Evolutionary conservation across 768 basidiomycete genomes (phyloP).

Genomic region (Russula sp.): DNA sequence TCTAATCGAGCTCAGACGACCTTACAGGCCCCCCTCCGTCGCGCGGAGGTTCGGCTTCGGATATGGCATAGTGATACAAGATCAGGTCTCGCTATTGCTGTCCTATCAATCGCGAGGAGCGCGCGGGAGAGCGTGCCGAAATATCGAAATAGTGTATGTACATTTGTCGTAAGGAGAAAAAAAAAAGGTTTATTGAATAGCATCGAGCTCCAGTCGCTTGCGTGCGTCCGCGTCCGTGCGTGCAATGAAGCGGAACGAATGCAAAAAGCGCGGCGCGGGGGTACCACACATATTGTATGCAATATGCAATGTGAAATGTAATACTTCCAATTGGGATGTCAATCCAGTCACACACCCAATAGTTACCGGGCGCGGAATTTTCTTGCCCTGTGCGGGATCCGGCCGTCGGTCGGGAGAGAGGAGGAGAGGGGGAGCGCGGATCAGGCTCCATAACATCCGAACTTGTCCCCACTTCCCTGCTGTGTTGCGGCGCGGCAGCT

Average conservation of each 20-base stretch:
- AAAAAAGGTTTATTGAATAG: not conserved
- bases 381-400: not conserved
- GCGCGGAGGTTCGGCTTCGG: conserved; percentile 8
- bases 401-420: conserved; percentile 8
- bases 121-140: conserved; percentile 2
- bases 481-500: conserved; percentile 9
- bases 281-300: too few species aligned
- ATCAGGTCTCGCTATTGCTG: not conserved
- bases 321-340: not conserved
- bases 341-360: not conserved
- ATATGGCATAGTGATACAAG: not conserved
- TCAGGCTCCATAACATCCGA: conserved; percentile 13
- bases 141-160: not conserved
- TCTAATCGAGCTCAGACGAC: conserved; percentile 4
- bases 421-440: not conserved
- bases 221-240: not conserved
- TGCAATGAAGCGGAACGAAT: not conserved
- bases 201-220: not conserved
- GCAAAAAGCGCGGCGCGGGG: too few species aligned
- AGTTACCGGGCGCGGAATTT: not conserved
- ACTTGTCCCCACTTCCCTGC: not conserved
- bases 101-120: conserved; percentile 11
- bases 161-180: not conserved
- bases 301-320: not conserved
- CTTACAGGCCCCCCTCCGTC: not conserved